Evolutionary conservation across 169 alveolate genomes (phyloP).

Genomic region (Perkinsus chesapeaki): DNA sequence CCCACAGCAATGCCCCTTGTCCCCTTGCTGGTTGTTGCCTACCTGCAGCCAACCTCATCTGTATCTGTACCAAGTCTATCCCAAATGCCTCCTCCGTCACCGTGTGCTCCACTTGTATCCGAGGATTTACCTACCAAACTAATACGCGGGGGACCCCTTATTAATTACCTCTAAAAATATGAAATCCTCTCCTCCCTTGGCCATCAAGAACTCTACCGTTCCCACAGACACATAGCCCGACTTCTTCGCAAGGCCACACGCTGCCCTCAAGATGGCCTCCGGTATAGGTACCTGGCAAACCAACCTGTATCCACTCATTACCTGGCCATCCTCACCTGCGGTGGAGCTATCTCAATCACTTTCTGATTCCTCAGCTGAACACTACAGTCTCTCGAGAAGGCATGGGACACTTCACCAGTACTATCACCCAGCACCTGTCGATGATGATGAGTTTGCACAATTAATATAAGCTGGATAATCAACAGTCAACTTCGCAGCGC

Average conservation of each 20-base stretch:
- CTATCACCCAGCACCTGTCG: conserved; percentile 55
- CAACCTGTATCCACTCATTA: not conserved
- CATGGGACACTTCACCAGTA: conserved; percentile 54
- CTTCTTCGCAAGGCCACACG: conserved; percentile 9
- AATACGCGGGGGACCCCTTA: not conserved
- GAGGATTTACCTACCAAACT: conserved; percentile 68
- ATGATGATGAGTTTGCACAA: not conserved
- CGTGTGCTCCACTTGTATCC: conserved; percentile 78
- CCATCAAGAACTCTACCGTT: conserved; percentile 6
- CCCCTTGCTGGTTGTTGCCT: too few species aligned
- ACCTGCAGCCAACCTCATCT: conserved; percentile 51
- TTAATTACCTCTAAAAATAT: not conserved
- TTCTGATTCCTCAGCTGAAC: conserved; percentile 65
- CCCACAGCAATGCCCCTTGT: too few species aligned
- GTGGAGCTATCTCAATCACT: conserved; percentile 69
- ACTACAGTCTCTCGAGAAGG: conserved; percentile 64
- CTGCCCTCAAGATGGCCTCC: not conserved
- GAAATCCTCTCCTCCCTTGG: not conserved
- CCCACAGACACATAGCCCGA: conserved; percentile 4
- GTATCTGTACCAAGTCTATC: conserved; percentile 67
- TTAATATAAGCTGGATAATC: too few species aligned
- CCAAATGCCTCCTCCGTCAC: conserved; percentile 71
- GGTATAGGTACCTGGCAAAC: not conserved
- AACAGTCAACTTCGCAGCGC: too few species aligned
- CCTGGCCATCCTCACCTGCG: conserved; percentile 12